A percentile compares a stretch with the other conserved stretches of the same genome.
phyloP scores from a whole-genome alignment of 2,329 filamentous ascomycete genomes.

The Claviceps fusiformis region DNA sequence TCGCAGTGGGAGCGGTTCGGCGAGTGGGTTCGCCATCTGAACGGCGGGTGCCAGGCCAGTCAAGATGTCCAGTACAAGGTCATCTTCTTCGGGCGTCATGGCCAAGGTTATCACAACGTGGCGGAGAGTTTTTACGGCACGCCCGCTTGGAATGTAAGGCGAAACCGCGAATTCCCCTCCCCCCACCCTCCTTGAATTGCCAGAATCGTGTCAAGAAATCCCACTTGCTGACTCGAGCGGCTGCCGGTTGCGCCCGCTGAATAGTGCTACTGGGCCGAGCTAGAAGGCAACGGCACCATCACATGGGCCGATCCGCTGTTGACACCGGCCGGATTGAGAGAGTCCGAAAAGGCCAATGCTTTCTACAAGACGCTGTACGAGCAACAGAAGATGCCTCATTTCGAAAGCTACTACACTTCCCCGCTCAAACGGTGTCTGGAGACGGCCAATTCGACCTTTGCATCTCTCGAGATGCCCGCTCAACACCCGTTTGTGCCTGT shows the following conservation, averaged over 20 bases:
- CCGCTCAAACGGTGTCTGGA: conserved; percentile 49
- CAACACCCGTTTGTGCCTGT: conserved; percentile 39
- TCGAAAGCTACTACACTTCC: conserved; percentile 51
- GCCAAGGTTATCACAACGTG: conserved; percentile 50
- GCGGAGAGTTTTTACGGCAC: conserved; percentile 56
- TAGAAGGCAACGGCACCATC: conserved; percentile 48
- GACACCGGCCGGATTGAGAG: conserved; percentile 39
- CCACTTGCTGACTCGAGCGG: not conserved
- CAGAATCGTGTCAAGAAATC: not conserved
- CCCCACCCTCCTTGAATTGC: not conserved
- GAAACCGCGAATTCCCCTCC: too few species aligned
- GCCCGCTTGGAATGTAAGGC: conserved; percentile 50
- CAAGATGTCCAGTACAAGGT: conserved; percentile 47
- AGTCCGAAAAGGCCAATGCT: conserved; percentile 42
- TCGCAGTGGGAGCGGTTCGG: conserved; percentile 55
- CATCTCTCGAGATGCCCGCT: conserved; percentile 35
- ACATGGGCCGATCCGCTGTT: conserved; percentile 52
- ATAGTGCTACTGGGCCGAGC: conserved; percentile 51
- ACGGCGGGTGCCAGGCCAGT: conserved; percentile 24
- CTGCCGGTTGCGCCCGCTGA: not conserved
- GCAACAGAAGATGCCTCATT: conserved; percentile 41
- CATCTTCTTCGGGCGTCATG: conserved; percentile 55
- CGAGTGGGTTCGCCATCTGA: conserved; percentile 41
- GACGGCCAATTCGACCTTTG: conserved; percentile 50
- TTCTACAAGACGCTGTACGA: conserved; percentile 45